Evolutionary conservation across 441 rosid genomes (phyloP), one percentile per base, ranked within the genome.

Genomic region (Cnidoscolus chayamansa): DNA sequence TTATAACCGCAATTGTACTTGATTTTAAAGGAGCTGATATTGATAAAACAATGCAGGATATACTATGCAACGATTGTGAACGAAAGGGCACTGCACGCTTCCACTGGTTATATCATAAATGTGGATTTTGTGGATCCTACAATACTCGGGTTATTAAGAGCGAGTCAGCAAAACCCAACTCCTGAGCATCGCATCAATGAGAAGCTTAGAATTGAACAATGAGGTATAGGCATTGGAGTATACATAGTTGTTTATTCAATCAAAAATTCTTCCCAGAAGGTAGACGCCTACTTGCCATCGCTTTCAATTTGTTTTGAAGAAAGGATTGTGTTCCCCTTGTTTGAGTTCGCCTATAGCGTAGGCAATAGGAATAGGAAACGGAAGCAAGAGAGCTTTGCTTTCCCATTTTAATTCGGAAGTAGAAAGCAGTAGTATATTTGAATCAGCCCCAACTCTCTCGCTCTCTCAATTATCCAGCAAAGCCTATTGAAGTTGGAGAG

Each of bases 81-180:
- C 74, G 63, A 67, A 93, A 87, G 81, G 92, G 97, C 67, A 81
- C 73, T 0, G 78, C 95, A 7, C 78, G 70, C 68, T 93, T 93
- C 87, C 98, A 93, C 77, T 93, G 98, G 97, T 76, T 89, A 65
- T 88, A 93, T 79, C 98, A 91, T 59, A 93, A 90, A 74, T 93
- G 98, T 49, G 86, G 87, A 31, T 71, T 45, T 19, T 93, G 94
- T n/a, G 88, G 97, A 57, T 93, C 98, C 2, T 93, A 90, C 82
- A 93, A 93, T 72, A 90, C 97, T 7, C 85, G 97, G 43, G 90
- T 93, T 75, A 91, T 91, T 79, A 90, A 80, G 84, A 76, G 72
- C 1, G 89, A 81, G 57, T 54, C 75, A 12, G 58, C 80, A 12
- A 60, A 65, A 58, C 67, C 87, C 55, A 48, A 71, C 80, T 84